Evolutionary conservation across 306 rosid species (phyloP), one percentile per base, ranked within the genome.

Genomic region (Purshia tridentata): DNA sequence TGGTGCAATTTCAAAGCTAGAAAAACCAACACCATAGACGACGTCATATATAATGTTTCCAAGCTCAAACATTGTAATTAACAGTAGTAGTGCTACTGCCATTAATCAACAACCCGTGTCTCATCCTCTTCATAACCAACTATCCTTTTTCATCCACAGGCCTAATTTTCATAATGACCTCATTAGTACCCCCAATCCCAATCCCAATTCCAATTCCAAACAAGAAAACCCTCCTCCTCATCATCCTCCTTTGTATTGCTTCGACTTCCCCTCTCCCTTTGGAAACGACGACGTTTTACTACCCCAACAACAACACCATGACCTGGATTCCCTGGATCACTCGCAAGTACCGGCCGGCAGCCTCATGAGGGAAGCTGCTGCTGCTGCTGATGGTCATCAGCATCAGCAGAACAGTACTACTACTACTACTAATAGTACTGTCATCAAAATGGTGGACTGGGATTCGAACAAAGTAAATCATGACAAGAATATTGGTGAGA

Each of bases 221-320:
- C 52, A 51, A 41, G 14, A 57, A 59, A 39, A 46, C 14, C 44
- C 23, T 14, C 57, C 15, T 50, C 59, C 60, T 46, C 68, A 72
- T 45, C 78, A 76, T 15, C 74, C 71, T 49, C 78, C 84, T 77
- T 83, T 83, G 40, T 80, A 90, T 55, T 74, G 80, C 74, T 47
- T 75, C 56, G 85, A 79, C 75, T 81, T 84, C 76, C 84, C 93
- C 45, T 82, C 88, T 65, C 86, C 86, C 10, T 84, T 85, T 44
- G 88, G 85, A 9, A 83, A 88, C 59, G 72, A 80, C 29, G 78
- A 76, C 4, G 49, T 76, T 67, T 77, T 86, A 39, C 70, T 64
- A n/a, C 85, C 67, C 55, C 78, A 44, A 5, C 74, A 51, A 40
- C 73, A 50, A 29, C 77, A 67, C 19, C 72, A 56, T 69, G 80